Conservation (phyloP, 306 rosid genomes). For the Astragalus membranaceus region DNA sequence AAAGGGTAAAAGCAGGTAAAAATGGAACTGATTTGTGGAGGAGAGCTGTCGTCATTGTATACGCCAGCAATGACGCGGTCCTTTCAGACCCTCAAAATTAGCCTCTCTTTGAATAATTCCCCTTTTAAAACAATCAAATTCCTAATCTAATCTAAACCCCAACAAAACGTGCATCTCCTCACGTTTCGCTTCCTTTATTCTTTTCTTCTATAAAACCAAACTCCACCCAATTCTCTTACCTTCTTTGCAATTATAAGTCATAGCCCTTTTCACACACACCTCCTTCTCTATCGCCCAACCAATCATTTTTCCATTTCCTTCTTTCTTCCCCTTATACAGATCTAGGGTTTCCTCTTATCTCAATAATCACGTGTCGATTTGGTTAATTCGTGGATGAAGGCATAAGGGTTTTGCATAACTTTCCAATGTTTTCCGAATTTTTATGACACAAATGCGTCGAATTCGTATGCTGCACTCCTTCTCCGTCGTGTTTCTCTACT, state of each 20-base stretch:
- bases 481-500: constrained; percentile 43
- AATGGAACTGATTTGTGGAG: not conserved
- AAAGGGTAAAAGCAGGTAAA: not conserved
- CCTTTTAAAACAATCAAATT: not conserved
- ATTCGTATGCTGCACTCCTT: constrained; percentile 39
- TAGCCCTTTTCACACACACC: not conserved
- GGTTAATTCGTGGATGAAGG: not conserved
- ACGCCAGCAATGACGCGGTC: constrained; percentile 22
- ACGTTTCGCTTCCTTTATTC: not conserved
- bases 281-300: not conserved
- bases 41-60: not conserved
- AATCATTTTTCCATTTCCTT: not conserved
- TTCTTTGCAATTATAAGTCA: constrained; percentile 4
- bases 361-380: not conserved
- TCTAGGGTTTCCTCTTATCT: constrained; percentile 21
- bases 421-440: constrained; percentile 28
- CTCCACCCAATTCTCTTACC: accelerated
- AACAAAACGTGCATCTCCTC: not conserved
- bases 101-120: not conserved
- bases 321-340: not conserved
- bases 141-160: not conserved
- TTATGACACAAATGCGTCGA: constrained; percentile 37
- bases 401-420: not conserved
- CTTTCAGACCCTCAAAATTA: not conserved
- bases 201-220: constrained; percentile 12